Evolutionary conservation across 192 early-diverging fungal species (phyloP).

Genomic region (Coemansia sp.): DNA sequence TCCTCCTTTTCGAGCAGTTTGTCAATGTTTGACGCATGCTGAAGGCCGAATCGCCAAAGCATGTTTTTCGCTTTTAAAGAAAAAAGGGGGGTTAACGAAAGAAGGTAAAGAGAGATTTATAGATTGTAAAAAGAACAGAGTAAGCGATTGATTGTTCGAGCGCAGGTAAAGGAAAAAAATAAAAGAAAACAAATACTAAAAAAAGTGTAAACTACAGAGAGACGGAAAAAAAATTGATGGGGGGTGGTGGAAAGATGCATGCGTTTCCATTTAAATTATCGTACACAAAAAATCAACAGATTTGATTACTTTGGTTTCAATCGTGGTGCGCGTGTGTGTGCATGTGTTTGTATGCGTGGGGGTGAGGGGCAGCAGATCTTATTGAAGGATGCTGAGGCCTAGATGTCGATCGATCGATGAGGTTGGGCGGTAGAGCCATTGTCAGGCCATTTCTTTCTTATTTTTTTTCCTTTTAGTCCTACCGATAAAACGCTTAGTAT

Average conservation of each 20-base stretch:
- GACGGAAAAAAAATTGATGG: not conserved
- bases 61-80: constrained; percentile 46
- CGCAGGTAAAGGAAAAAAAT: not conserved
- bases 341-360: not conserved
- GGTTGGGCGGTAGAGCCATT: too few relatives aligned
- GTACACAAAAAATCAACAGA: constrained; percentile 4
- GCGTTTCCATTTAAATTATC: not conserved
- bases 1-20: constrained; percentile 90
- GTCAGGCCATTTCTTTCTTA: too few relatives aligned
- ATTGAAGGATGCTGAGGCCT: too few relatives aligned
- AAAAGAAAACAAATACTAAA: constrained; percentile 8
- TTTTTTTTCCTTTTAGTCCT: too few relatives aligned
- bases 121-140: not conserved
- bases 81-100: not conserved
- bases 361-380: too few relatives aligned
- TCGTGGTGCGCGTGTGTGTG: not conserved
- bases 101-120: not conserved
- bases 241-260: not conserved
- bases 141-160: not conserved
- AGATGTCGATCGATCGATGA: too few relatives aligned
- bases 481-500: not conserved
- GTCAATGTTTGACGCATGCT: constrained; percentile 89
- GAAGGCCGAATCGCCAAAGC: constrained; percentile 95
- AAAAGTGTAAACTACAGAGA: not conserved
- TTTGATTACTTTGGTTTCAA: not conserved